Conservation (phyloP, 768 basidiomycete genomes). For the Naganishia vaughanmartiniae region DNA sequence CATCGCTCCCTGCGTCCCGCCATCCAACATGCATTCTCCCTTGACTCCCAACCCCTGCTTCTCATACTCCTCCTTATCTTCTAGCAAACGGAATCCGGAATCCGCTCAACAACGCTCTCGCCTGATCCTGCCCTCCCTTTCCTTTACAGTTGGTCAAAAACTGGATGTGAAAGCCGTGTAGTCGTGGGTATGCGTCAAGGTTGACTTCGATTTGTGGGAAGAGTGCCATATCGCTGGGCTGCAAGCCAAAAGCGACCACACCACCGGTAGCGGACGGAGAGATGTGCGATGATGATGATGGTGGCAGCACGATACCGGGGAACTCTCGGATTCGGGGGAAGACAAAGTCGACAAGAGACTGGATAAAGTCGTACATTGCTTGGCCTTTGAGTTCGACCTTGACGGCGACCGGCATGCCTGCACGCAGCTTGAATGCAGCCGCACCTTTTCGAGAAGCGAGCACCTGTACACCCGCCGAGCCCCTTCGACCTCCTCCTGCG, state of each 20-base stretch:
- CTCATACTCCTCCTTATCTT: slow-evolving; percentile 19
- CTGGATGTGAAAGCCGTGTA: slow-evolving; percentile 89
- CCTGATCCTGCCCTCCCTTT: slow-evolving; percentile 82
- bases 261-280: slow-evolving; percentile 77
- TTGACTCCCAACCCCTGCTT: background rate
- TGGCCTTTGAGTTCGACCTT: slow-evolving; percentile 88
- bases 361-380: slow-evolving; percentile 92
- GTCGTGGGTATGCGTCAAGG: slow-evolving; percentile 77
- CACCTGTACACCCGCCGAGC: slow-evolving; percentile 73
- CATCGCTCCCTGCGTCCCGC: background rate
- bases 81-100: slow-evolving; percentile 85
- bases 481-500: slow-evolving; percentile 68
- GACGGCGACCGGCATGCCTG: slow-evolving; percentile 75
- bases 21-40: background rate
- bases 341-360: slow-evolving; percentile 85
- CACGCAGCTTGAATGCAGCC: slow-evolving; percentile 75
- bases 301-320: slow-evolving; percentile 75
- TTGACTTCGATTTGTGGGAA: slow-evolving; percentile 98
- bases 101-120: slow-evolving; percentile 79
- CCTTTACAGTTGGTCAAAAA: slow-evolving; percentile 86
- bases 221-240: slow-evolving; percentile 75
- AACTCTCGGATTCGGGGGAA: slow-evolving; percentile 91
- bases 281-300: slow-evolving; percentile 62
- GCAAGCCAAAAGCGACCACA: slow-evolving; percentile 83
- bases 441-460: slow-evolving; percentile 57